A percentile compares a stretch with the other conserved stretches of the same genome.
Conservation (phyloP, 441 rosid genomes). For the Syzygium syzygioides region DNA sequence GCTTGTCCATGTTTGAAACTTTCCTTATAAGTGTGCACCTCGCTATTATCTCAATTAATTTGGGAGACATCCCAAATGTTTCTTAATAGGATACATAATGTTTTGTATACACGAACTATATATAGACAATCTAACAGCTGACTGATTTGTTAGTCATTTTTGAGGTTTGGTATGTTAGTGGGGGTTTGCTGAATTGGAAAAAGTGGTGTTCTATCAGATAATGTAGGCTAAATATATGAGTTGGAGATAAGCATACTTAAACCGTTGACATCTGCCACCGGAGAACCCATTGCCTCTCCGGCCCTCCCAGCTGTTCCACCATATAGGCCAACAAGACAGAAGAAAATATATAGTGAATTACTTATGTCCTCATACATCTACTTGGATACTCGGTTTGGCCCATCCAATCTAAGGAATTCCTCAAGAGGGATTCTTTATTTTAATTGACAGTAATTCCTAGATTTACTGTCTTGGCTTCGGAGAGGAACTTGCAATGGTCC, state of each 20-base stretch:
- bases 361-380: neutral
- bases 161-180: neutral
- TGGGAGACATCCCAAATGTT: neutral
- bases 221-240: neutral
- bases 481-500: neutral
- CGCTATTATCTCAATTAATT: neutral
- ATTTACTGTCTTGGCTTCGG: neutral
- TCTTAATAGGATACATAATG: neutral
- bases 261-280: neutral
- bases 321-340: neutral
- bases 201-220: neutral
- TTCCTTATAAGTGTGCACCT: neutral
- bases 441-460: neutral
- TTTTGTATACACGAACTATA: neutral
- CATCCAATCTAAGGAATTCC: neutral
- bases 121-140: neutral
- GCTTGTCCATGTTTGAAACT: neutral
- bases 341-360: neutral
- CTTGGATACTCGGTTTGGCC: neutral
- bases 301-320: neutral
- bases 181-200: neutral
- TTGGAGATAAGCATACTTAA: neutral
- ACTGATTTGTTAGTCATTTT: neutral
- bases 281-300: neutral
- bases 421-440: neutral